These are phyloP conservation scores for Teratosphaeria viscida DNA, from an alignment of 2,329 filamentous ascomycete genomes.

Conservation along the genomic window DNA sequence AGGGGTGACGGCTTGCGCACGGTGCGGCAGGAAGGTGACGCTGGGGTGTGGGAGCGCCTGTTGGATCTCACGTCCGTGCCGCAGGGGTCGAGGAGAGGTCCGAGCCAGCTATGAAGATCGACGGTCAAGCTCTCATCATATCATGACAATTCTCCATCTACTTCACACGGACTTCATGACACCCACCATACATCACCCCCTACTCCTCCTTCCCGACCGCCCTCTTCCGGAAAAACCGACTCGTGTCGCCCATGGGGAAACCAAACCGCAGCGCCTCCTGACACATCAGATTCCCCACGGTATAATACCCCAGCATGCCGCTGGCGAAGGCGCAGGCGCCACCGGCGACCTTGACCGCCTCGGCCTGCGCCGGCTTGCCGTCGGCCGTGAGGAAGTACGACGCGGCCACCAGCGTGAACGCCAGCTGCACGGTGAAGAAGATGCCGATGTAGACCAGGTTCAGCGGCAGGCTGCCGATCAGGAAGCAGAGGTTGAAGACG, in stretches of 20 bases:
- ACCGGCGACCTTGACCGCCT: constrained; percentile 34
- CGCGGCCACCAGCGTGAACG: constrained; percentile 34
- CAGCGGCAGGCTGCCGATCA: constrained; percentile 35
- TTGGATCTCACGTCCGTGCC: background rate
- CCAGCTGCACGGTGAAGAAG: constrained; percentile 38
- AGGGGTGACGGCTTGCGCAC: background rate
- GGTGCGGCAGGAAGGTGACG: background rate
- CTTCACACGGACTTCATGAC: background rate
- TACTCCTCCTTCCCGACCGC: background rate
- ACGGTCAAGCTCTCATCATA: too few relatives aligned
- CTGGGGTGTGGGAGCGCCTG: background rate
- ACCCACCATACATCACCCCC: background rate
- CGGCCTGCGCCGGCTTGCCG: constrained; percentile 25
- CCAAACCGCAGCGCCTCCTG: constrained; percentile 28
- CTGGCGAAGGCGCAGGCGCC: constrained; percentile 39
- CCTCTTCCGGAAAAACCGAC: constrained; percentile 29
- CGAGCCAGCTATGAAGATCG: background rate
- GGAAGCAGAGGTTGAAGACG: constrained; percentile 37
- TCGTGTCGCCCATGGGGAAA: constrained; percentile 35
- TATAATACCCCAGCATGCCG: constrained; percentile 39
- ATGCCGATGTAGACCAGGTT: constrained; percentile 40
- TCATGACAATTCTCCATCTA: background rate
- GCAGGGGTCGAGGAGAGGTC: background rate
- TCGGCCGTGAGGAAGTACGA: constrained; percentile 39
- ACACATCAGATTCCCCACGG: constrained; percentile 33